Evolutionary conservation across 306 rosid species (phyloP).

Genomic region (Cicer arietinum): DNA sequence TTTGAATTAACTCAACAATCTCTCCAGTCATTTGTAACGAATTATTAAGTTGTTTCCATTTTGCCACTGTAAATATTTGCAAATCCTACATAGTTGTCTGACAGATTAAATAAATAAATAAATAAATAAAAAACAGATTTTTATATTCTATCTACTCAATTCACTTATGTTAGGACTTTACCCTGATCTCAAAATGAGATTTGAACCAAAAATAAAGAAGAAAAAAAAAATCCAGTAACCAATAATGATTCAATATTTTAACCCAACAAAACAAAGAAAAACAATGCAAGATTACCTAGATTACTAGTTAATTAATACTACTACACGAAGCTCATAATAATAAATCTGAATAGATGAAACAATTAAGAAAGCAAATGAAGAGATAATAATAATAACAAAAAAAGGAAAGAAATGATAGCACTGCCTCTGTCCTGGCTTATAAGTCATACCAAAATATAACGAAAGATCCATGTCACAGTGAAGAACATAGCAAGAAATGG

Average conservation of each 20-base stretch:
- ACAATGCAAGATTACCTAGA: slow-evolving; percentile 22
- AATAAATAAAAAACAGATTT: no score
- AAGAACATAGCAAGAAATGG: slow-evolving; percentile 42
- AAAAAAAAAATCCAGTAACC: no score
- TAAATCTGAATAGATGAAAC: slow-evolving; percentile 29
- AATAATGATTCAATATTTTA: neutral
- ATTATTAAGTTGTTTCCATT: no score
- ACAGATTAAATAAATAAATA: no score
- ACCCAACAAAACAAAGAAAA: neutral
- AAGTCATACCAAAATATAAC: slow-evolving; percentile 34
- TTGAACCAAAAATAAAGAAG: no score
- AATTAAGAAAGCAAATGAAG: slow-evolving; percentile 5
- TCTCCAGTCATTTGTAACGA: no score
- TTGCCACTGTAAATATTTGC: no score
- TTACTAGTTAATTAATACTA: neutral
- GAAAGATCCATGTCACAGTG: slow-evolving; percentile 46
- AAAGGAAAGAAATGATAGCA: slow-evolving; percentile 51
- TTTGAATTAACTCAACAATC: no score
- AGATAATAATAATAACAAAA: neutral
- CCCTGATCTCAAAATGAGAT: neutral
- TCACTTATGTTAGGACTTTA: no score
- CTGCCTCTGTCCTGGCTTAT: slow-evolving; percentile 86
- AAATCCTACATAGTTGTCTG: no score
- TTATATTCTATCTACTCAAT: no score
- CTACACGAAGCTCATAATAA: slow-evolving; percentile 5